Evolutionary conservation across 2,329 filamentous ascomycete species (phyloP), one percentile per base, ranked within the genome.

Genomic region (Didymosphaeria variabile): DNA sequence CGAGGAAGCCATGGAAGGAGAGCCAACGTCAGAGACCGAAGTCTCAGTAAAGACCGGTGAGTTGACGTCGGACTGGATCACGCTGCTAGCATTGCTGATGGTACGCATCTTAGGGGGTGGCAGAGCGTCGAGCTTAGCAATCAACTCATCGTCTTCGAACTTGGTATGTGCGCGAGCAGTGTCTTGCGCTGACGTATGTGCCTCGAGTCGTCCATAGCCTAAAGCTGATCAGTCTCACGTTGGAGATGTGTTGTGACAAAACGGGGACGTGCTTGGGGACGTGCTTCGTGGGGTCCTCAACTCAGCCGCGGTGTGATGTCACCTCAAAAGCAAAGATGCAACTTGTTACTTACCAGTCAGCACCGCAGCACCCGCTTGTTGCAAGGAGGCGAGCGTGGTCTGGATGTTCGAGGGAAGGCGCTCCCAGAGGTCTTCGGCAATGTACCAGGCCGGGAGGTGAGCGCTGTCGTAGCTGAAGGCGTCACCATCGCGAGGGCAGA

Each of bases 281-380:
- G 49, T 58, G 56, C 50, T 40, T 46, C 44, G 47, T 62, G 59
- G 32, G 44, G 17, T 55, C 32, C 49, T 34, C 40, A 34, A 55
- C 46, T 57, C 50, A 74, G 40, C 49, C 51, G 44, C n/a, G 31
- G 23, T 26, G 51, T n/a, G 57, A 59, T 52, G 63, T 65, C 53
- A 53, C 42, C 61, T 57, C 45, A 60, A 59, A 55, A 60, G 51
- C 47, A 58, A 55, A 49, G 55, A 42, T 29, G 52, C 21, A n/a
- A 45, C 26, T 34, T 44, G 60, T 55, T 45, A 75, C 77, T 62
- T 78, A 61, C 79, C 73, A 51, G 81, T 83, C 64, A 76, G 72
- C 36, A 83, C 77, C 40, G 81, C 81, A 19, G 82, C 82, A 45
- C 79, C 81, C 54, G 80, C 76, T 51, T 78, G 77, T 64, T 79